These are phyloP conservation scores for Hamamelis virginiana DNA, from an alignment of 164 flowering plant species.

Conservation along the genomic window DNA sequence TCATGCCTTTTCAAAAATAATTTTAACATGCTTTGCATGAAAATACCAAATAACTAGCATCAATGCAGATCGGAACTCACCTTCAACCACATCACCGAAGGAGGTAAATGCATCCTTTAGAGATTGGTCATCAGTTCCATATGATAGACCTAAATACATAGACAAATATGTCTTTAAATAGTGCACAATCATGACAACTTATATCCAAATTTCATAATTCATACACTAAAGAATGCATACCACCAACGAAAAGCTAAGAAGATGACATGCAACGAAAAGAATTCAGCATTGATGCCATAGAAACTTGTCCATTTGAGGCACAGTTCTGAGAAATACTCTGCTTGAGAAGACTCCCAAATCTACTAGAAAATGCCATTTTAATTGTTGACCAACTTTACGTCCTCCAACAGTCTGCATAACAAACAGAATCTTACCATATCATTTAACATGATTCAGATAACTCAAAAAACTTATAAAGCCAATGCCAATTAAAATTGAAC, in stretches of 20 bases:
- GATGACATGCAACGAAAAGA: constrained; percentile 57
- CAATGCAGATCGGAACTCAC: constrained; percentile 33
- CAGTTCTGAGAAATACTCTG: constrained; percentile 38
- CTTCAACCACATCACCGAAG: constrained; percentile 76
- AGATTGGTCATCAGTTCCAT: constrained; percentile 61
- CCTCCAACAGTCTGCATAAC: not conserved
- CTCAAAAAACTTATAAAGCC: too few relatives aligned
- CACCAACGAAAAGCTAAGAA: constrained; percentile 80
- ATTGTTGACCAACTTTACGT: not conserved
- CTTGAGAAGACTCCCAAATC: constrained; percentile 51
- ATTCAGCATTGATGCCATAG: constrained; percentile 55
- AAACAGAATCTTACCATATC: not conserved
- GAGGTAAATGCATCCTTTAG: constrained; percentile 67
- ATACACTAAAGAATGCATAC: constrained; percentile 27
- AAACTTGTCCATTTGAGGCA: constrained; percentile 26
- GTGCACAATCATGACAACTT: not conserved
- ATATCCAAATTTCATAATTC: not conserved
- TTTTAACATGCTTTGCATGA: too few relatives aligned
- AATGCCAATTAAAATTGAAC: too few relatives aligned
- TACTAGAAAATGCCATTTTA: constrained; percentile 62
- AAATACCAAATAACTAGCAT: not conserved
- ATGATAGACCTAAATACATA: constrained; percentile 61
- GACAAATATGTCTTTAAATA: not conserved
- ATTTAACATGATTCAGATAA: not conserved
- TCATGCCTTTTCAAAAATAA: too few relatives aligned